These are phyloP conservation scores for Raffaelea arxii DNA, from an alignment of 2,329 filamentous ascomycete genomes.

Conservation along the genomic window DNA sequence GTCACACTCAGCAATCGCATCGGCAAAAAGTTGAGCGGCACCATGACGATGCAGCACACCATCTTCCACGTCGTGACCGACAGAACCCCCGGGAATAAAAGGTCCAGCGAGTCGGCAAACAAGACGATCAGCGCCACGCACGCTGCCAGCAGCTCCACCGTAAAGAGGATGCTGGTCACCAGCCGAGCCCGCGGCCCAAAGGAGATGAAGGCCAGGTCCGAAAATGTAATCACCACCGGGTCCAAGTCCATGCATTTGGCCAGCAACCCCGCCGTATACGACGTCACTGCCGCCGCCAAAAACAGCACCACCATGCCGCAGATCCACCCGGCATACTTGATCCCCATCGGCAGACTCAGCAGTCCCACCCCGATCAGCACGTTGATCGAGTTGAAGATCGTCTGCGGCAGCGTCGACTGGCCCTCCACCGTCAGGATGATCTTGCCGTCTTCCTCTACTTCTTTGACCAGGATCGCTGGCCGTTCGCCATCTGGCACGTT, in stretches of 20 bases:
- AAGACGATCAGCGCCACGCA: constrained; percentile 84
- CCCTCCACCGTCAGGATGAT: constrained; percentile 78
- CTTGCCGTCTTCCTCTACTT: constrained; percentile 80
- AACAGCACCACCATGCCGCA: constrained; percentile 67
- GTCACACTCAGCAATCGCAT: constrained; percentile 79
- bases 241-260: constrained; percentile 86
- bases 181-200: constrained; percentile 77
- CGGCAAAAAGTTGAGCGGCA: constrained; percentile 78
- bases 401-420: constrained; percentile 91
- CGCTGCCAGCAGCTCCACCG: constrained; percentile 74
- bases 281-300: constrained; percentile 65
- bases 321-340: constrained; percentile 84
- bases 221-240: constrained; percentile 80
- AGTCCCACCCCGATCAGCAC: constrained; percentile 85
- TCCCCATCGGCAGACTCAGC: constrained; percentile 76
- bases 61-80: constrained; percentile 72
- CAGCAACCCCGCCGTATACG: constrained; percentile 76
- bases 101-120: constrained; percentile 82
- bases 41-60: constrained; percentile 65
- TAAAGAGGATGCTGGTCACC: constrained; percentile 77
- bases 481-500: constrained; percentile 40
- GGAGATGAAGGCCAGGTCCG: constrained; percentile 83
- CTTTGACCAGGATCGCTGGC: constrained; percentile 76
- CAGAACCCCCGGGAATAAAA: constrained; percentile 61
- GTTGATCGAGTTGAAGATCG: constrained; percentile 93